Base-by-base conservation (phyloP, 768 basidiomycete species). In the Leccinum aurantiacum region DNA sequence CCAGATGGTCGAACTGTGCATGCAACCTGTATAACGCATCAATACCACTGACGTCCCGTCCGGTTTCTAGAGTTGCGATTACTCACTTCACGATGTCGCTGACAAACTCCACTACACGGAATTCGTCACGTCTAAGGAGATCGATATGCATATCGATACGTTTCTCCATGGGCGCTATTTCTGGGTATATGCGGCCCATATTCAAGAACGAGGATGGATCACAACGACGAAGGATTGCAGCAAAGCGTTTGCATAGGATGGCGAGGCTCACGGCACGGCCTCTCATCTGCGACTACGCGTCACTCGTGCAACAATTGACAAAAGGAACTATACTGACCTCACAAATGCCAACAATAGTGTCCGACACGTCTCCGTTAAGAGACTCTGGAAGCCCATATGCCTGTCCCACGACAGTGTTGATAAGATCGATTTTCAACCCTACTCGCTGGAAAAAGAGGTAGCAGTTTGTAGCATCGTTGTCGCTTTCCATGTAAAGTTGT, bases 371-470 rank as follows among this genome's bases (percentile, higher is more conserved):
- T 0, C 88, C 86, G 63, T 89, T 91, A 24, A 98, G 84, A 4
- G 91, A 86, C 41, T 93, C 92, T 6, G 95, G 93, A 31, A 99
- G 76, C 37, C 84, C 84, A 68, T 98, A 91, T 15, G 85, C 84
- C 63, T 93, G 88, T 1, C 89, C 92, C 37, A 95, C 87, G 57
- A 93, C 83, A 13, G 76, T 81, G 67, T 89, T 92, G 74, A 98
- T 87, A 47, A 97, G 80, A 64, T 97, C 92, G 31, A 91, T 81
- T 75, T 99, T 99, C 70, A 82, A 79, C 0, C 88, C 89, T 65
- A 98, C 74, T 9, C 97, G 87, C 63, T 89, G 88, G 86, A 98
- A 97, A 82, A 97, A 92, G 60, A 98, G 78, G 65, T 96, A 91
- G 65, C 91, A 91, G 63, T 83, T 88, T 4, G 94, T 92, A 0